Base-by-base conservation (phyloP, 2,329 filamentous ascomycete species). In the Knufia fluminis region DNA sequence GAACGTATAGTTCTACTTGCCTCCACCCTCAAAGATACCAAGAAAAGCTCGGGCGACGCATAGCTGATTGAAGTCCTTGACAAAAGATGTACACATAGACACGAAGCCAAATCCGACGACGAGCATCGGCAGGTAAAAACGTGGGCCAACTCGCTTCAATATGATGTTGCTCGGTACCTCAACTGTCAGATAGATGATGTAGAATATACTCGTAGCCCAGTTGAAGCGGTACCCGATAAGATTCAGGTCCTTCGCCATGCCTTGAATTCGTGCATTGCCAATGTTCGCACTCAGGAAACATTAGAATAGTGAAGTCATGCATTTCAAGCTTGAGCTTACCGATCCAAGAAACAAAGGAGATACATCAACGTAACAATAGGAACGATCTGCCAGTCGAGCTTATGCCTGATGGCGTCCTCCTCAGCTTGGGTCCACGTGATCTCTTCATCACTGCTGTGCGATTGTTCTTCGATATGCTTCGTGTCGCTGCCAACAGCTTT, bases 211-310 rank as follows among this genome's bases (percentile, higher is more conserved):
- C 28, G 75, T 60, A 6, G 78, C 68, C 68, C 72, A 74, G 9
- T 70, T 60, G 55, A 77, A 78, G 19, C 65, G 61, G 17, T 68
- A 62, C 10, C 69, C 67, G 16, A 61, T 58, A 17, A 80, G 64
- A 9, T 70, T 50, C n/a, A 80, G 67, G 24, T 75, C 73, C 39
- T 71, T 61, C 45, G 66, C 54, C 73, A 78, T 76, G 33, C 75
- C 75, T 1, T 75, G 73, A 44, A 76, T 75, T 54, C 69, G 66
- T 1, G 75, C 75, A 67, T 78, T 78, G 48, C 74, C 72, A 45
- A 75, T 71, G 52, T 77, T 77, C 10, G 44, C 44, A 9, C 44
- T 46, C 24, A 14, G 17, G 28, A 8, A 8, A 9, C 22, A 22
- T 32, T 9, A 28, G 12, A 26, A 4, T 26, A 16, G 14, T 23